Percentiles rank a stretch among this genome's conserved stretches.
These are phyloP conservation scores for Skeletonema marinoi DNA, from an alignment of 108 stramenopile genomes.

Conservation along the genomic window DNA sequence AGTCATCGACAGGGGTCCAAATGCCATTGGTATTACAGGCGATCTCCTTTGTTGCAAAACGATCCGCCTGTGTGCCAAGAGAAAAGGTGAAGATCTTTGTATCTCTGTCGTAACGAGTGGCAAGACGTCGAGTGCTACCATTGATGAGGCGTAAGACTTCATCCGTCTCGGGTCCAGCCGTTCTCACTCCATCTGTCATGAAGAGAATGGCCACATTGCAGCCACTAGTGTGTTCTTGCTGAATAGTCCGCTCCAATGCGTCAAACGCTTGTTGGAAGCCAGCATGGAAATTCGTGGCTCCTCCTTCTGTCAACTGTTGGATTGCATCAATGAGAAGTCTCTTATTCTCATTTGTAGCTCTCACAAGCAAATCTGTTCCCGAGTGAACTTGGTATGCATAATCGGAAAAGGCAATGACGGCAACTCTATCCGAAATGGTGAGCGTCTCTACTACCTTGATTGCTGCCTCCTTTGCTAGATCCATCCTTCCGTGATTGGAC, in stretches of 20 bases:
- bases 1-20: constrained; percentile 45
- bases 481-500: constrained; percentile 29
- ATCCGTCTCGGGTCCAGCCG: constrained; percentile 8
- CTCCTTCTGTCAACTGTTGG: constrained; percentile 1
- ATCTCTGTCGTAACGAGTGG: constrained; percentile 11
- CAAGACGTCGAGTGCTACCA: not conserved
- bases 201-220: constrained; percentile 46
- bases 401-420: constrained; percentile 39
- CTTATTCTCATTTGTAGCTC: constrained; percentile 47
- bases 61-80: constrained; percentile 43
- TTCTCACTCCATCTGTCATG: constrained; percentile 48
- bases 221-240: constrained; percentile 25
- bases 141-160: constrained; percentile 38
- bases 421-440: constrained; percentile 50
- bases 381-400: constrained; percentile 1
- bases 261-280: constrained; percentile 38
- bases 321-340: constrained; percentile 19
- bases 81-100: constrained; percentile 51
- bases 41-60: constrained; percentile 33
- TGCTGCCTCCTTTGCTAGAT: constrained; percentile 47
- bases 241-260: constrained; percentile 14
- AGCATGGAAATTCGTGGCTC: constrained; percentile 42
- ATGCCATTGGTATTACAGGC: constrained; percentile 55
- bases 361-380: constrained; percentile 10
- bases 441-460: constrained; percentile 49